Evolutionary conservation across 768 basidiomycete species (phyloP), one percentile per base, ranked within the genome.

Genomic region (Macrolepiota dolichaula): DNA sequence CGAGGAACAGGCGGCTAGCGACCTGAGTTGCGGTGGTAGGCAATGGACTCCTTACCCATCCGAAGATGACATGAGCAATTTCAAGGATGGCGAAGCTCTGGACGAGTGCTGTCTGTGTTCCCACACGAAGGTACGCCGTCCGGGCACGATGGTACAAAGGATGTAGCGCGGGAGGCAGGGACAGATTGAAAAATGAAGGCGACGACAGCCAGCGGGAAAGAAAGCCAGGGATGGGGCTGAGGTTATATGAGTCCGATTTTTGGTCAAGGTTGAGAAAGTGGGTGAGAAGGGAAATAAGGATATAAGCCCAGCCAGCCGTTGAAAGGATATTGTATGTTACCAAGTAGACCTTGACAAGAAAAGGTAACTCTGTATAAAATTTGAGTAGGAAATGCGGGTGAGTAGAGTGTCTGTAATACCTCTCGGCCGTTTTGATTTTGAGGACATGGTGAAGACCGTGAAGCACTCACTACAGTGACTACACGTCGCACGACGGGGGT

Each of bases 1-100:
- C 86, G 46, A 94, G 77, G 73, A 88, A 87, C 3, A 98, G 77
- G 42, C 94, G 78, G 64, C 89, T 91, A 0, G 85, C 81, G 40
- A 96, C 93, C 72, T 97, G 94, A 65, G 87, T 83, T 4, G 76
- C 69, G 0, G 94, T 94, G 0, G 93, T 94, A 13, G 74, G 77
- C 12, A 92, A 69, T 7, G 91, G 88, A 58, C 87, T 90, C 53
- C 88, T 77, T 49, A 98, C 96, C 79, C 87, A 85, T 0, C 94
- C 87, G 6, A 93, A 66, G 5, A 88, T 72, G 38, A 87, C 85
- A 71, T 99, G 97, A 2, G 90, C 65, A 24, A 97, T 83, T 72
- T 99, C 96, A 53, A 99, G 76, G 0, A 85, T 67, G 1, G 96
- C 96, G 55, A 85, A 83, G 25, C 83, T 92, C 76, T 99, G 96